Evolutionary conservation across 306 rosid genomes (phyloP).

Genomic region (Castanea crenata): DNA sequence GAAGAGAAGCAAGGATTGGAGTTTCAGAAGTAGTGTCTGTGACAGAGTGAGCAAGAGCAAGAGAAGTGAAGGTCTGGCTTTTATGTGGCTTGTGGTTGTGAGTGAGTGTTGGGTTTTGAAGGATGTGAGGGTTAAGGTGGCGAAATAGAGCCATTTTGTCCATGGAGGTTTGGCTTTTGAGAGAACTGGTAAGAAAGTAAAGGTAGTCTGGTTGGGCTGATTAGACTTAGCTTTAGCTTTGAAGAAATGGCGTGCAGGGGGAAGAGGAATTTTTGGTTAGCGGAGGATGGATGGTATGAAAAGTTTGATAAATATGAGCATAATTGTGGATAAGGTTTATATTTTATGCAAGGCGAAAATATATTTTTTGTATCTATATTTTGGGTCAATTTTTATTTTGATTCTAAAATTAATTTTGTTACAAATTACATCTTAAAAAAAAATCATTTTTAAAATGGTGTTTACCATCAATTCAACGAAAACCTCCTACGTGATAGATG

Average conservation of each 20-base stretch:
- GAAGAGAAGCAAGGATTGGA: constrained; percentile 26
- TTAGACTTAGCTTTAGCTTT: background rate
- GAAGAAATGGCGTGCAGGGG: background rate
- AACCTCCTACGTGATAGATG: too few relatives aligned
- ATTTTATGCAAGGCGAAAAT: too few relatives aligned
- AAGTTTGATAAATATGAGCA: background rate
- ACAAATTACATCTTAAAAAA: too few relatives aligned
- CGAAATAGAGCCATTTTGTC: constrained; percentile 40
- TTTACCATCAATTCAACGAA: too few relatives aligned
- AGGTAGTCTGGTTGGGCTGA: constrained; percentile 9
- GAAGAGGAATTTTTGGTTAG: background rate
- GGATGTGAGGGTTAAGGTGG: constrained; percentile 33
- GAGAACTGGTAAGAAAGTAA: constrained; percentile 15
- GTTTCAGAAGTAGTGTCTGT: constrained; percentile 6
- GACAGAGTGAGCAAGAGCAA: constrained; percentile 24
- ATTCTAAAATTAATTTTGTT: too few relatives aligned
- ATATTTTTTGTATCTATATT: too few relatives aligned
- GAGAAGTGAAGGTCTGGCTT: constrained; percentile 28
- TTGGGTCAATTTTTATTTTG: too few relatives aligned
- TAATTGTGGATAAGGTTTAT: constrained; percentile 36
- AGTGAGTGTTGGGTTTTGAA: constrained; percentile 19
- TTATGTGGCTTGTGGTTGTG: constrained; percentile 26
- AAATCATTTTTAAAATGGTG: too few relatives aligned
- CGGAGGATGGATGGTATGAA: background rate
- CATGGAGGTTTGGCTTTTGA: constrained; percentile 25